Conservation (phyloP, 2,329 filamentous ascomycete species). For the Trichoderma hamatum region DNA sequence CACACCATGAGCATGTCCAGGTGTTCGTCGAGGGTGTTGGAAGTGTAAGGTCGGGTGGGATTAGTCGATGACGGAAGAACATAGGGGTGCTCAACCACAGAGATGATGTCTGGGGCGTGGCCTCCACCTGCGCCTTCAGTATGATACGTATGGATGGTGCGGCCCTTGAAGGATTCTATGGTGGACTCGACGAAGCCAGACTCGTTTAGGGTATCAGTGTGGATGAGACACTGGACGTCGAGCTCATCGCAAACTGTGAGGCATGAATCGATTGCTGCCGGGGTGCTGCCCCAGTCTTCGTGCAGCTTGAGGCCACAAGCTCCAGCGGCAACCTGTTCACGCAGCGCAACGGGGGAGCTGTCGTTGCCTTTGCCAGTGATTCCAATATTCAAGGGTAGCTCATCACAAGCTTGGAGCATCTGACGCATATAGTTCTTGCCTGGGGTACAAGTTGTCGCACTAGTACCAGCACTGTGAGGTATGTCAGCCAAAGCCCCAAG, state of each 20-base stretch:
- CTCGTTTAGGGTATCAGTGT: slow-evolving; percentile 95
- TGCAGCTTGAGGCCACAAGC: slow-evolving; percentile 91
- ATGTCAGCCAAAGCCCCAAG: neutral
- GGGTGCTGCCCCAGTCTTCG: slow-evolving; percentile 94
- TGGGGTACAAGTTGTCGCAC: slow-evolving; percentile 91
- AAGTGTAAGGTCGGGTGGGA: slow-evolving; percentile 86
- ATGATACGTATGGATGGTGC: slow-evolving; percentile 95
- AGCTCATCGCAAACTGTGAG: slow-evolving; percentile 84
- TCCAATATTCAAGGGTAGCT: slow-evolving; percentile 81
- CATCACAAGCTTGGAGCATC: slow-evolving; percentile 88
- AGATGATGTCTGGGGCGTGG: slow-evolving; percentile 95
- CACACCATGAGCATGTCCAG: slow-evolving; percentile 99
- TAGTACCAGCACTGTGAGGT: slow-evolving; percentile 71
- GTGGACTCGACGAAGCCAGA: slow-evolving; percentile 96
- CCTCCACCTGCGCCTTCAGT: slow-evolving; percentile 94
- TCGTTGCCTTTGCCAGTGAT: slow-evolving; percentile 96
- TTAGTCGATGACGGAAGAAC: slow-evolving; percentile 91
- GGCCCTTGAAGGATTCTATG: slow-evolving; percentile 78
- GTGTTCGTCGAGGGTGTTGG: slow-evolving; percentile 93
- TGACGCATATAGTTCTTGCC: slow-evolving; percentile 79
- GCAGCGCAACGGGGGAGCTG: slow-evolving; percentile 67
- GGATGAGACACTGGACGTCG: slow-evolving; percentile 91
- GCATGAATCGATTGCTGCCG: slow-evolving; percentile 87
- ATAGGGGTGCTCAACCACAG: slow-evolving; percentile 84
- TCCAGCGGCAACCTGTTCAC: slow-evolving; percentile 80